phyloP scores from a whole-genome alignment of 2,329 filamentous ascomycete genomes.

The Ophiostoma ips region DNA sequence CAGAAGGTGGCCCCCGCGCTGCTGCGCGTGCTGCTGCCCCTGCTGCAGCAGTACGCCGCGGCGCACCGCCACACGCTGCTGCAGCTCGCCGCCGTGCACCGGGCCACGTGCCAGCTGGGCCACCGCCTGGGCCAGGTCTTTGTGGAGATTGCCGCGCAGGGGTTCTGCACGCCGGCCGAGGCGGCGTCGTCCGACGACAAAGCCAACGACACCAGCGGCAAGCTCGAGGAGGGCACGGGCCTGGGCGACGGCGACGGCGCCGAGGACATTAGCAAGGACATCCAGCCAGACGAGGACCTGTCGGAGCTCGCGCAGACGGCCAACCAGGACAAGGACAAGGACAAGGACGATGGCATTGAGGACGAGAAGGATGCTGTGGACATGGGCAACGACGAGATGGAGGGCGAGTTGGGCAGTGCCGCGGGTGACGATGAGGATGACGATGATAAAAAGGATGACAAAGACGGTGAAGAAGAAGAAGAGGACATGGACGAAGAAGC shows the following conservation, averaged over 20 bases:
- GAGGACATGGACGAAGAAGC: constrained; percentile 82
- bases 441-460: constrained; percentile 42
- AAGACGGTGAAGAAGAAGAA: constrained; percentile 44
- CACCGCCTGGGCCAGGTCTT: constrained; percentile 67
- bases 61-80: constrained; percentile 45
- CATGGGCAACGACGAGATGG: constrained; percentile 82
- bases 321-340: constrained; percentile 48
- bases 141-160: constrained; percentile 63
- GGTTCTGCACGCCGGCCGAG: constrained; percentile 84
- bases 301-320: constrained; percentile 80
- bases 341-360: constrained; percentile 50
- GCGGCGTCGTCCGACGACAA: constrained; percentile 39
- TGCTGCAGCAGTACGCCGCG: constrained; percentile 58
- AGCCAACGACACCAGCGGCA: constrained; percentile 40
- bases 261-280: constrained; percentile 96
- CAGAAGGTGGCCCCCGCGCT: constrained; percentile 35
- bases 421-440: constrained; percentile 51
- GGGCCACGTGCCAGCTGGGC: constrained; percentile 57
- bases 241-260: constrained; percentile 90
- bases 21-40: constrained; percentile 49
- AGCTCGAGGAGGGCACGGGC: constrained; percentile 82
- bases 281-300: constrained; percentile 84
- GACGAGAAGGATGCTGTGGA: constrained; percentile 79
- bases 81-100: constrained; percentile 51
- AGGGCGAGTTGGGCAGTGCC: constrained; percentile 61